Percentiles rank a stretch among this genome's conserved stretches.
These are phyloP conservation scores for Phalaenopsis hybrid DNA, from an alignment of 116 monocot species.

Conservation along the genomic window DNA sequence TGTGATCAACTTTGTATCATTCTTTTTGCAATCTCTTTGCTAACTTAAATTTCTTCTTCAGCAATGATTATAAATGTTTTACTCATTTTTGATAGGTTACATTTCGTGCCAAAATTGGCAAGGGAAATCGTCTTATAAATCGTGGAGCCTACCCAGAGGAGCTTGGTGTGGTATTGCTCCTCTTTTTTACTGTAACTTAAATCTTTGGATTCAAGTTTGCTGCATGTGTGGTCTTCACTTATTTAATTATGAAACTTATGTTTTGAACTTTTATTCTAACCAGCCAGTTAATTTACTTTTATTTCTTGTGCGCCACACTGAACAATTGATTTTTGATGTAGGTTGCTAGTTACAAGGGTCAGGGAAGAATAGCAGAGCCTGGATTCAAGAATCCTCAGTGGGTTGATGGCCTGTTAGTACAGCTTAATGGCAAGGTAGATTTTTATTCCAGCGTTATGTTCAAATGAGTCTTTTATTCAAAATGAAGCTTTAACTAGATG, in stretches of 20 bases:
- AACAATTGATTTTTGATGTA: constrained; percentile 19
- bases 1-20: neutral
- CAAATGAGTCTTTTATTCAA: too few relatives aligned
- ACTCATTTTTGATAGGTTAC: constrained; percentile 45
- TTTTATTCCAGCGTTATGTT: too few relatives aligned
- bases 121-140: constrained; percentile 49
- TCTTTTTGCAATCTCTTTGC: neutral
- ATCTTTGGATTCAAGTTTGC: neutral
- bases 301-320: neutral
- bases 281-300: neutral
- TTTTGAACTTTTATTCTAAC: neutral
- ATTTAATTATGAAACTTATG: neutral
- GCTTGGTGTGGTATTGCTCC: constrained; percentile 73
- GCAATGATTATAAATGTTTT: neutral
- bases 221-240: neutral
- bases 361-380: constrained; percentile 86
- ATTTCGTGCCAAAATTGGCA: constrained; percentile 92
- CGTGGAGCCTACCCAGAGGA: constrained; percentile 79
- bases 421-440: constrained; percentile 80
- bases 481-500: too few relatives aligned
- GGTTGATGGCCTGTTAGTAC: constrained; percentile 83
- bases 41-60: constrained; percentile 6
- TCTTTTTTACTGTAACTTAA: neutral
- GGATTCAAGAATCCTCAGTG: constrained; percentile 87
- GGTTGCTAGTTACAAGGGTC: constrained; percentile 75